These are phyloP conservation scores for Corylus americana DNA, from an alignment of 306 rosid species.

Conservation along the genomic window DNA sequence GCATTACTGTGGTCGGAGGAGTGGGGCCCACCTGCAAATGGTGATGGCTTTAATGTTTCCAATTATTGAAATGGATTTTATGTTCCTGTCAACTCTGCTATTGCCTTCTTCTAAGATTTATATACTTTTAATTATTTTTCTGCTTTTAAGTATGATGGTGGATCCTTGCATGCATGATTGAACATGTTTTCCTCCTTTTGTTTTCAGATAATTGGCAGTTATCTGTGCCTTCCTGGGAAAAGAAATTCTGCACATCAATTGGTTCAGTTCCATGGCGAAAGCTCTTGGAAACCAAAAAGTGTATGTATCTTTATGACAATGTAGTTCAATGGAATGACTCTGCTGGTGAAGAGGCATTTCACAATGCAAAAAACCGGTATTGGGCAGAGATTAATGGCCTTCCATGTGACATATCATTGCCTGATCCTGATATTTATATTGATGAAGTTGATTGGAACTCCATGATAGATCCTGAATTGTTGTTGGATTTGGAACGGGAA, in stretches of 20 bases:
- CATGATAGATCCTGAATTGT: conserved; percentile 52
- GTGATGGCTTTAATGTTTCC: not conserved
- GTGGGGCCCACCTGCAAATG: not conserved
- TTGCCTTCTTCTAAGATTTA: conserved; percentile 10
- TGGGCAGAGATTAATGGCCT: conserved; percentile 59
- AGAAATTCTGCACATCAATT: conserved; percentile 52
- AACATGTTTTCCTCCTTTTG: conserved; percentile 7
- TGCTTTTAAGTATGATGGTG: conserved; percentile 18
- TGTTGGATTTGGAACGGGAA: conserved; percentile 62
- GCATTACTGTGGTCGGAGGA: conserved; percentile 11
- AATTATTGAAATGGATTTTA: conserved; percentile 7
- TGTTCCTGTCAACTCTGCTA: conserved; percentile 12
- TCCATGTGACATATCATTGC: conserved; percentile 47
- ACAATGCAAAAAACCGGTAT: conserved; percentile 68
- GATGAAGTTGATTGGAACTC: conserved; percentile 74
- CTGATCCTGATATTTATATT: conserved; percentile 65
- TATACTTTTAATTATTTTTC: conserved; percentile 8
- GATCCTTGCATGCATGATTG: conserved; percentile 18
- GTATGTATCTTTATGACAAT: conserved; percentile 44
- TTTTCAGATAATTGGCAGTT: conserved; percentile 45
- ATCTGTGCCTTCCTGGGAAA: conserved; percentile 75
- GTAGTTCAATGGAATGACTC: conserved; percentile 76
- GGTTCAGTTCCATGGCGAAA: conserved; percentile 74
- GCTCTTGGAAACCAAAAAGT: conserved; percentile 58
- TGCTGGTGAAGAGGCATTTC: conserved; percentile 77